Base-by-base conservation (phyloP, 495 filamentous ascomycete genomes). In the Poronia punctata region DNA sequence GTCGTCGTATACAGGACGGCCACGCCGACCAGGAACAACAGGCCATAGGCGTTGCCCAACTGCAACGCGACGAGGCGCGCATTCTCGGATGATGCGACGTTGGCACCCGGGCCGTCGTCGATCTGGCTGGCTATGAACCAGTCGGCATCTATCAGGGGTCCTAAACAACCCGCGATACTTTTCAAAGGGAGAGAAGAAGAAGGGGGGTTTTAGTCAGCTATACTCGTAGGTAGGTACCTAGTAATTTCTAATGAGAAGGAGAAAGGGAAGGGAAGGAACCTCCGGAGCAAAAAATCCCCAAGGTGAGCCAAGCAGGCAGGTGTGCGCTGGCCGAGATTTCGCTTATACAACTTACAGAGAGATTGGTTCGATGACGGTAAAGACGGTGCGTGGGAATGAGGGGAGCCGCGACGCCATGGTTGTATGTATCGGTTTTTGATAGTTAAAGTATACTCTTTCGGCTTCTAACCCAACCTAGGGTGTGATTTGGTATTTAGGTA, bases 301-400 rank as follows among this genome's bases (percentile, higher is more conserved):
- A n/a, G n/a, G n/a, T n/a, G n/a, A n/a, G n/a, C n/a, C n/a, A n/a
- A n/a, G n/a, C n/a, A n/a, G n/a, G n/a, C n/a, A n/a, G n/a, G n/a
- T n/a, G n/a, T n/a, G n/a, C n/a, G n/a, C n/a, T n/a, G n/a, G n/a
- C n/a, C n/a, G n/a, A n/a, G n/a, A n/a, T n/a, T n/a, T n/a, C n/a
- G n/a, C n/a, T n/a, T n/a, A n/a, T n/a, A n/a, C n/a, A 19, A 46
- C 68, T 61, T 74, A 83, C 79, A 83, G 66, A 12, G 79, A 78
- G 30, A 86, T 56, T 4, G 83, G 83, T 58, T 88, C 83, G 25
- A 85, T 45, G 41, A 86, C 53, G 0, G 74, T 78, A 48, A 81
- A 76, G 35, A 78, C 57, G 29, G 74, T 51, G 14, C 67, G 66
- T 6, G 75, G 75, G 35, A 78, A 56, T 0, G 66, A 38, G 3